phyloP scores from a whole-genome alignment of 345 rosid species.

The Eutrema heterophyllum region DNA sequence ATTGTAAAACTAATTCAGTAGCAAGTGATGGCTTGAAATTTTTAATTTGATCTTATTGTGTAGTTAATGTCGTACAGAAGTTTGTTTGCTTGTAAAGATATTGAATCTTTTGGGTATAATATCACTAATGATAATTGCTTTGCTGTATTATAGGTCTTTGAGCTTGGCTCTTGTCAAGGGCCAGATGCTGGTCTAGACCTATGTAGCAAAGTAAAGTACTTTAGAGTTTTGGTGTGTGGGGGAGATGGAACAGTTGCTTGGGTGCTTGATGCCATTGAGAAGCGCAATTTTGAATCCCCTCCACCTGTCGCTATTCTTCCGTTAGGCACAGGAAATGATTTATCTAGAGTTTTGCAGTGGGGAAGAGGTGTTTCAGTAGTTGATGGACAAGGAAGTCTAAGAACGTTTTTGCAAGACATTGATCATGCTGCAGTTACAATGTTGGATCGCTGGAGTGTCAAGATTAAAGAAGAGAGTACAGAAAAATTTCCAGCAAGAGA shows the following conservation, averaged over 20 bases:
- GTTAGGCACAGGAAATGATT: conserved; percentile 84
- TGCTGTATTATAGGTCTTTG: conserved; percentile 53
- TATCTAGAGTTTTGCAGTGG: conserved; percentile 81
- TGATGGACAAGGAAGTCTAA: conserved; percentile 64
- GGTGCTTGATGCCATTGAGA: conserved; percentile 77
- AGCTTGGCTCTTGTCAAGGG: conserved; percentile 64
- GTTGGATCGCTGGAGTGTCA: conserved; percentile 82
- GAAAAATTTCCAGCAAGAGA: conserved; percentile 32
- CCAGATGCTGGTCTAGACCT: conserved; percentile 72
- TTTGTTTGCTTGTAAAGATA: neutral
- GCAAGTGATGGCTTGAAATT: conserved; percentile 1
- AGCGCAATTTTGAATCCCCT: conserved; percentile 64
- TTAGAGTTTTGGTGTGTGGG: conserved; percentile 75
- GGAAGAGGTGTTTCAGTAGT: conserved; percentile 68
- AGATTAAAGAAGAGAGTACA: conserved; percentile 44
- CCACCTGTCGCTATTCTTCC: conserved; percentile 88
- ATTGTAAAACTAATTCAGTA: neutral
- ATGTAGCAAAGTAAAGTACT: conserved; percentile 56
- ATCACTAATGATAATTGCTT: conserved; percentile 1
- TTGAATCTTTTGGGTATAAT: neutral
- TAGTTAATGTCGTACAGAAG: neutral
- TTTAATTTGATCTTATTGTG: neutral
- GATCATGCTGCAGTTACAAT: conserved; percentile 79
- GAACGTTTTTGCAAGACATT: conserved; percentile 59
- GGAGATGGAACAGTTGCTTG: conserved; percentile 92